Percentiles rank a stretch among this genome's conserved stretches.
Evolutionary conservation across 1,284 basidiomycete genomes (phyloP).

Genomic region (Ceratobasidium sp.): DNA sequence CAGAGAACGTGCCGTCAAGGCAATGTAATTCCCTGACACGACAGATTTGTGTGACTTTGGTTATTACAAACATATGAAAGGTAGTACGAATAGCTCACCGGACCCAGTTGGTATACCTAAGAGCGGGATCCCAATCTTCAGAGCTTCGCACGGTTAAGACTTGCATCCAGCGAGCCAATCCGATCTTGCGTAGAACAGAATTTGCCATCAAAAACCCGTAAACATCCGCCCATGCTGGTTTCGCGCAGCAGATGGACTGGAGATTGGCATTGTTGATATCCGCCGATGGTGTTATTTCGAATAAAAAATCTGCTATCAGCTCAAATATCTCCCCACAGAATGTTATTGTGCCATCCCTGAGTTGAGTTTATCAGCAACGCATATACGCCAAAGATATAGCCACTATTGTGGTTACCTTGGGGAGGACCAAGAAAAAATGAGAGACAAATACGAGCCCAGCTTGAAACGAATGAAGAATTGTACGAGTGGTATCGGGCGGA

Average conservation of each 20-base stretch:
- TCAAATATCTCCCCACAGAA: slow-evolving; percentile 10
- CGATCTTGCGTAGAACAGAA: neutral
- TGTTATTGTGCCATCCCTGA: neutral
- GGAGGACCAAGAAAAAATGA: too few relatives aligned
- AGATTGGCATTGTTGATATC: neutral
- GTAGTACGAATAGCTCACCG: neutral
- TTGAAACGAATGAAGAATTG: too few relatives aligned
- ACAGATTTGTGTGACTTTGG: neutral
- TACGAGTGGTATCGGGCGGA: too few relatives aligned
- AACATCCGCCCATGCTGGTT: slow-evolving; percentile 16
- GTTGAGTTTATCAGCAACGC: neutral
- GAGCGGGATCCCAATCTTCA: slow-evolving; percentile 1
- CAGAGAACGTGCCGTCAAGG: slow-evolving; percentile 5
- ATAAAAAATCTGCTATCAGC: slow-evolving; percentile 15
- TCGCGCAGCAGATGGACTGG: neutral
- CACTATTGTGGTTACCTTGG: too few relatives aligned
- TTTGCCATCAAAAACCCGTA: slow-evolving; percentile 17
- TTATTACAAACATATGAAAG: neutral
- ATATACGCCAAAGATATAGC: too few relatives aligned
- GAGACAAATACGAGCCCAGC: too few relatives aligned
- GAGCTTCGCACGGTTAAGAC: slow-evolving; percentile 7
- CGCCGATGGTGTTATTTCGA: neutral
- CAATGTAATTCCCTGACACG: slow-evolving; percentile 20
- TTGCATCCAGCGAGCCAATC: slow-evolving; percentile 1
- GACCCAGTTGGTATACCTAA: neutral